A percentile compares a stretch with the other conserved stretches of the same genome.
phyloP scores from a whole-genome alignment of 106 monocot species.

The Allium sativum region DNA sequence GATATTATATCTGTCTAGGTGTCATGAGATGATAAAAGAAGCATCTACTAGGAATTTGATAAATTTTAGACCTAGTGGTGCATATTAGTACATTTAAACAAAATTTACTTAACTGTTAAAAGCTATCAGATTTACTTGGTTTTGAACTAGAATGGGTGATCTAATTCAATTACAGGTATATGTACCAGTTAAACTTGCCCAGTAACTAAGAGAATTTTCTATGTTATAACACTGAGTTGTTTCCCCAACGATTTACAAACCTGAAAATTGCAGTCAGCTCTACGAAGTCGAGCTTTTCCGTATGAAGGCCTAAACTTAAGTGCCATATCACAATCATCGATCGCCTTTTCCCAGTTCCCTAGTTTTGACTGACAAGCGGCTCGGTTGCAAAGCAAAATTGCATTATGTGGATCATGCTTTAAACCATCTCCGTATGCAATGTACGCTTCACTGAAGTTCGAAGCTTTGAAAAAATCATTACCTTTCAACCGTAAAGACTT shows the following conservation, averaged over 20 bases:
- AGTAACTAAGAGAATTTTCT: too few species aligned
- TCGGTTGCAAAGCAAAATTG: constrained; percentile 69
- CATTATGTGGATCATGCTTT: constrained; percentile 41
- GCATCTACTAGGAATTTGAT: too few species aligned
- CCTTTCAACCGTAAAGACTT: constrained; percentile 36
- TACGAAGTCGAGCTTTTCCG: constrained; percentile 52
- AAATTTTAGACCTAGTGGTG: too few species aligned
- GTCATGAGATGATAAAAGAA: too few species aligned
- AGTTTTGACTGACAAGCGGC: constrained; percentile 56
- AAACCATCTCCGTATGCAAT: constrained; percentile 55
- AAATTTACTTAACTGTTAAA: too few species aligned
- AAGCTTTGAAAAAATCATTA: constrained; percentile 58
- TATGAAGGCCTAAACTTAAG: constrained; percentile 48
- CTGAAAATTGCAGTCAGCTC: constrained; percentile 79
- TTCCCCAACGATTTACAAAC: constrained; percentile 11
- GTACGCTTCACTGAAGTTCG: constrained; percentile 56
- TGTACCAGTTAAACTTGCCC: too few species aligned
- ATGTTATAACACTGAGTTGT: too few species aligned
- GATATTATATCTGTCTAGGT: too few species aligned
- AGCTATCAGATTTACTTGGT: too few species aligned
- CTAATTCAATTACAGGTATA: too few species aligned
- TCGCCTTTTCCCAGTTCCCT: constrained; percentile 44
- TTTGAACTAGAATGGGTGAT: too few species aligned
- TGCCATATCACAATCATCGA: constrained; percentile 51
- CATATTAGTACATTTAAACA: too few species aligned